Evolutionary conservation across 73 alveolate genomes (phyloP).

Genomic region (Stentor coeruleus): DNA sequence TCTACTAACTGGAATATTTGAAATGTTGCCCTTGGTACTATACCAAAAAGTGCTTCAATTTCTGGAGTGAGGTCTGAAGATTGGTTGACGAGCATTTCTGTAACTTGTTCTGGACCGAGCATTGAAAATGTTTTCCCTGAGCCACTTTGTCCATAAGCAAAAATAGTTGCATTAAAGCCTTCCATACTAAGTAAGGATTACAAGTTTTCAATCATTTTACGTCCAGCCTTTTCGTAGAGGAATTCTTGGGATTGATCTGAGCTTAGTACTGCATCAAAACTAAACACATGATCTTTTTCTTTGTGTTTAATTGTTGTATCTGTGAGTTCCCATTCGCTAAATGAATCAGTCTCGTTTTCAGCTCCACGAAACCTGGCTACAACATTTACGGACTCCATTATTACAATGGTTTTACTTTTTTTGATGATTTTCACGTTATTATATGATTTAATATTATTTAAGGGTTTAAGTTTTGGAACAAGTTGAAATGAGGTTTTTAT

Average conservation of each 20-base stretch:
- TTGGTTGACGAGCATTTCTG: not conserved
- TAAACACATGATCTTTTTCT: not conserved
- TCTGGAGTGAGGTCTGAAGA: constrained; percentile 2
- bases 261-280: constrained; percentile 10
- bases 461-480: too few species aligned
- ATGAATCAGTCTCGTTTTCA: not conserved
- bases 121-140: constrained; percentile 28
- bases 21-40: constrained; percentile 74
- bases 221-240: not conserved
- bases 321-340: not conserved
- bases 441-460: too few species aligned
- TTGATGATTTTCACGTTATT: too few species aligned
- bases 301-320: not conserved
- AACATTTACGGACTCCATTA: constrained; percentile 29
- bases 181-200: constrained; percentile 18
- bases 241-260: not conserved
- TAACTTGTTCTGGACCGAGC: constrained; percentile 29
- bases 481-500: too few species aligned
- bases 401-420: too few species aligned
- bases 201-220: not conserved
- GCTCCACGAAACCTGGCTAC: constrained; percentile 21
- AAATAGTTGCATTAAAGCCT: constrained; percentile 26
- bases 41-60: constrained; percentile 60
- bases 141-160: constrained; percentile 30
- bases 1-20: constrained; percentile 81